Percentiles rank a stretch among this genome's conserved stretches.
These are phyloP conservation scores for Leccinum uliginosum DNA, from an alignment of 768 basidiomycete species.

Conservation along the genomic window DNA sequence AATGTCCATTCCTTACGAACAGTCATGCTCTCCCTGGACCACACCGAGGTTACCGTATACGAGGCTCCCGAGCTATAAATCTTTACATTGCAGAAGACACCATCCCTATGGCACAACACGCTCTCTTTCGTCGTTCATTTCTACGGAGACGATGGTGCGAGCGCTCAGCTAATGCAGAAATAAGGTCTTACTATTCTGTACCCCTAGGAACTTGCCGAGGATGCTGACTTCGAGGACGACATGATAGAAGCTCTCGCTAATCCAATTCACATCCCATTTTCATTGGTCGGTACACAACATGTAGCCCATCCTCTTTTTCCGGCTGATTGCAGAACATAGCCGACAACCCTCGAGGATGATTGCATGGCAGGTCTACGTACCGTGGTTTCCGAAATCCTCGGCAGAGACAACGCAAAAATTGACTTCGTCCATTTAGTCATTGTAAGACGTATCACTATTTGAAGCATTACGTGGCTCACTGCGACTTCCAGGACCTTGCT, in stretches of 20 bases:
- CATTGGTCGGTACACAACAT: conserved; percentile 12
- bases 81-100: conserved; percentile 16
- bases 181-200: conserved; percentile 4
- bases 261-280: conserved; percentile 4
- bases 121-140: background rate
- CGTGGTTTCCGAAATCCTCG: conserved; percentile 18
- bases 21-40: conserved; percentile 5
- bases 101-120: conserved; percentile 18
- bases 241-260: background rate
- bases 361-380: conserved; percentile 16
- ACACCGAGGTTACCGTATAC: conserved; percentile 8
- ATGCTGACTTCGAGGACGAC: conserved; percentile 6
- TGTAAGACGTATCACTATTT: conserved; percentile 7
- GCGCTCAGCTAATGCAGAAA: background rate
- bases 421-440: conserved; percentile 20
- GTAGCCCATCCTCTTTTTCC: background rate
- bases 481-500: conserved; percentile 20
- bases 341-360: conserved; percentile 16
- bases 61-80: conserved; percentile 22
- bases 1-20: conserved; percentile 23
- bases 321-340: conserved; percentile 10
- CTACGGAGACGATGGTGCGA: conserved; percentile 10
- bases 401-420: conserved; percentile 12
- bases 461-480: conserved; percentile 1
- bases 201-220: conserved; percentile 13